Evolutionary conservation across 768 basidiomycete species (phyloP), one percentile per base, ranked within the genome.

Genomic region (Strobilomyces dryophilus): DNA sequence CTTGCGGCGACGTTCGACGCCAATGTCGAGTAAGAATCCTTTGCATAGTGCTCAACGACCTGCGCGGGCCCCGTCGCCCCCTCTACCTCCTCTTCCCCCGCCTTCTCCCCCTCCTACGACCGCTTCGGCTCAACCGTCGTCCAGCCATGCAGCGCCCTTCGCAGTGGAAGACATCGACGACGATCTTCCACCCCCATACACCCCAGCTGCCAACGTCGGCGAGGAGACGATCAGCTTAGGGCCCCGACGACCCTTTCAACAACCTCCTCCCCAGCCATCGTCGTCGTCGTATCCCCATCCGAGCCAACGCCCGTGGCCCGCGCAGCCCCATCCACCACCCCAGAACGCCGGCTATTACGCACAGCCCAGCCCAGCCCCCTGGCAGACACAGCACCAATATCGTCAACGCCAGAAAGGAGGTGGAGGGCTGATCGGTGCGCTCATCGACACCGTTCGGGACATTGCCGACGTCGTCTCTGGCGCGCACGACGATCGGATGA

Each of bases 141-240:
- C 57, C 2, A 40, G 26, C 15, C 17, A 14, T 40, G 15, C 4
- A 2, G 1, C 4, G 5, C 26, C 29, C 12, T 20, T 44, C 27
- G 18, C 14, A 7, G 39, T 5, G 26, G 52, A 56, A 3, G 2
- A n/a, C n/a, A 55, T 77, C 26, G 65, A 71, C 2, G 84, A 83
- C n/a, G 82, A 84, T 18, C 69, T 74, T 11, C 88, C 87, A 1
- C 89, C 89, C 1, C 81, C 87, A 1, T 91, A 90, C 60, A 87
- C 87, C 0, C 71, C 80, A 0, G 57, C 75, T 2, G 78, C 87
- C 4, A 76, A 83, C 44, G 44, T 73, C 17, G 89, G 86, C 14
- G 89, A 91, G 62, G 68, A 74, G 1, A 81, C 84, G 0, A 55
- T 90, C 2, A 81, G 87, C 49, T 68, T 77, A 18, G 87, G 89